Percentiles rank a stretch among this genome's conserved stretches.
These are phyloP conservation scores for Colletotrichum gigasporum DNA, from an alignment of 2,329 filamentous ascomycete genomes.

Conservation along the genomic window DNA sequence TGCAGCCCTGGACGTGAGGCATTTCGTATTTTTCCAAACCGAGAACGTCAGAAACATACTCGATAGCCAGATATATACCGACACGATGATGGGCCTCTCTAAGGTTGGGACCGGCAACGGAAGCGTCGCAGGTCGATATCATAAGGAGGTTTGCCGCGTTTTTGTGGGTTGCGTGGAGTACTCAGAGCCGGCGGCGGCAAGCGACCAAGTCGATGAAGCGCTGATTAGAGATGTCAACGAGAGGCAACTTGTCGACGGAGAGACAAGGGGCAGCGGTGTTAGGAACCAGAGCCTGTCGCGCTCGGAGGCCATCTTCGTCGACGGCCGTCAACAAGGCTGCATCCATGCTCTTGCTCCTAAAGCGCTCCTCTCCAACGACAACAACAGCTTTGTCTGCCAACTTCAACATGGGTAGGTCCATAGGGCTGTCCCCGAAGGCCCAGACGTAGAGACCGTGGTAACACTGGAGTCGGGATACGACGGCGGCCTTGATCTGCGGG, in stretches of 20 bases:
- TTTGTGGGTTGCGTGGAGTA: constrained; percentile 56
- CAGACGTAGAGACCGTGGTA: constrained; percentile 46
- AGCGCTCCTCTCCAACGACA: constrained; percentile 58
- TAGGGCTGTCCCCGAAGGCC: constrained; percentile 68
- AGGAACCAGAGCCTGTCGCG: constrained; percentile 59
- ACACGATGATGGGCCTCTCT: constrained; percentile 57
- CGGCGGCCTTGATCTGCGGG: constrained; percentile 51
- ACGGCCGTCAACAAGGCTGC: constrained; percentile 51
- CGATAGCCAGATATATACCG: constrained; percentile 63
- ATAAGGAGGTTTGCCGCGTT: constrained; percentile 59
- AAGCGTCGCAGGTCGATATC: constrained; percentile 62
- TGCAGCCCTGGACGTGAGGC: constrained; percentile 59
- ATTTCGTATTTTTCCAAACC: constrained; percentile 60
- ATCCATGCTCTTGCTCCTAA: constrained; percentile 64
- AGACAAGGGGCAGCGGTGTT: constrained; percentile 49
- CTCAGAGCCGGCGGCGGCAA: neutral
- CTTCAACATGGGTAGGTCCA: constrained; percentile 67
- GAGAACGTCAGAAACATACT: constrained; percentile 56
- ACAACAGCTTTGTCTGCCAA: constrained; percentile 63
- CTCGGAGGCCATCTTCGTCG: constrained; percentile 45
- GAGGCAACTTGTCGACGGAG: constrained; percentile 51
- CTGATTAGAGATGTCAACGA: constrained; percentile 43
- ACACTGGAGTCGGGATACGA: constrained; percentile 54
- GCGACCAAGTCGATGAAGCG: constrained; percentile 34
- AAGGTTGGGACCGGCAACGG: constrained; percentile 55